Percentiles rank a stretch among this genome's conserved stretches.
These are phyloP conservation scores for Aspergillus costaricaensis DNA, from an alignment of 2,329 filamentous ascomycete genomes.

Conservation along the genomic window DNA sequence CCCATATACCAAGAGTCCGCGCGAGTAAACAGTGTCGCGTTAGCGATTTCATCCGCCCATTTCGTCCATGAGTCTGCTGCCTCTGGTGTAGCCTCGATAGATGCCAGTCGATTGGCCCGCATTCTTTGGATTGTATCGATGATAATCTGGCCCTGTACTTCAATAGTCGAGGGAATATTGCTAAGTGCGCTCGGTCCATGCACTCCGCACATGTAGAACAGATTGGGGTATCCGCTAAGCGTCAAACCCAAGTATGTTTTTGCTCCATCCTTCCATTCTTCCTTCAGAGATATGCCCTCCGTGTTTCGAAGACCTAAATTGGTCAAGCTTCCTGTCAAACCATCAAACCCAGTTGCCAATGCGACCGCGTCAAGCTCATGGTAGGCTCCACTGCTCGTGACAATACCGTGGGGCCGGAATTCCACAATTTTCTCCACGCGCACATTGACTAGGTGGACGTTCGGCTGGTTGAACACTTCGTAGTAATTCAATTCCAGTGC, in stretches of 20 bases:
- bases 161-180: slow-evolving; percentile 57
- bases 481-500: slow-evolving; percentile 55
- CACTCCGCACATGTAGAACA: slow-evolving; percentile 57
- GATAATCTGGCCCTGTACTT: slow-evolving; percentile 60
- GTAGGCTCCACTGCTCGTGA: slow-evolving; percentile 38
- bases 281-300: slow-evolving; percentile 31
- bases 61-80: slow-evolving; percentile 55
- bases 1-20: slow-evolving; percentile 34
- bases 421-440: slow-evolving; percentile 45
- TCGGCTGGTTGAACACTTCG: slow-evolving; percentile 51
- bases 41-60: slow-evolving; percentile 47
- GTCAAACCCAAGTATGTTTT: slow-evolving; percentile 44
- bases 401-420: slow-evolving; percentile 45
- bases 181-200: slow-evolving; percentile 59
- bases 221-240: slow-evolving; percentile 49
- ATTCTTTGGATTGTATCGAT: slow-evolving; percentile 55
- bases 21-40: slow-evolving; percentile 53
- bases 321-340: slow-evolving; percentile 40
- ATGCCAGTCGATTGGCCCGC: slow-evolving; percentile 48
- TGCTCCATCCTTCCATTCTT: slow-evolving; percentile 39
- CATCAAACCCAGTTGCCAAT: slow-evolving; percentile 47
- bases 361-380: slow-evolving; percentile 43
- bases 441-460: slow-evolving; percentile 52
- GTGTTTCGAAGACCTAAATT: slow-evolving; percentile 36
- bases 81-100: slow-evolving; percentile 53